Percentiles rank a stretch among this genome's conserved stretches.
Evolutionary conservation across 495 filamentous ascomycete genomes (phyloP).

Genomic region (Echria macrotheca): DNA sequence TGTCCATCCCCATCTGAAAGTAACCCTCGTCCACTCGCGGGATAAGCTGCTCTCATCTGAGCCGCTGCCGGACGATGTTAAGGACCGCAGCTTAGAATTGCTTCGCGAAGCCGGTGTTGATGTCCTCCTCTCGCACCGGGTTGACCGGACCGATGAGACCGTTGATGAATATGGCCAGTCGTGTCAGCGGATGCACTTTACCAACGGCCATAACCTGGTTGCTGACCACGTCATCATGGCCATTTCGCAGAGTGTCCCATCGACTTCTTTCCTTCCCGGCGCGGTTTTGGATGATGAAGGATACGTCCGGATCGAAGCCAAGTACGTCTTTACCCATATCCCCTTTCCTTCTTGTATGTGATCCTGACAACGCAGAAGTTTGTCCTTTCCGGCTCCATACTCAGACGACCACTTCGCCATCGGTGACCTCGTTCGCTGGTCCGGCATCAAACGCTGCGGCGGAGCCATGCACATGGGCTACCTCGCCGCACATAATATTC

Average conservation of each 20-base stretch:
- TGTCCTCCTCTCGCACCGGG: constrained; percentile 46
- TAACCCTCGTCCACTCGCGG: constrained; percentile 65
- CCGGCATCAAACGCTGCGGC: constrained; percentile 67
- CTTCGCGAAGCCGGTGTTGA: constrained; percentile 52
- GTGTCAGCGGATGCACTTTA: constrained; percentile 45
- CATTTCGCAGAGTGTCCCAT: constrained; percentile 49
- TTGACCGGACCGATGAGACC: constrained; percentile 33
- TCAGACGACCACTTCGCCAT: constrained; percentile 53
- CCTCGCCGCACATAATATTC: constrained; percentile 54
- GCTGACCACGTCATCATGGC: constrained; percentile 57
- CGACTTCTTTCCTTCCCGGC: constrained; percentile 48
- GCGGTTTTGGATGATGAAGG: constrained; percentile 47
- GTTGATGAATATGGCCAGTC: constrained; percentile 22
- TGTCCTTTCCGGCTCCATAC: no score
- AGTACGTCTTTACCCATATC: constrained; percentile 14
- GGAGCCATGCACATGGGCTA: constrained; percentile 63
- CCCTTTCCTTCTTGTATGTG: no score
- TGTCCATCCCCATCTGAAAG: constrained; percentile 49
- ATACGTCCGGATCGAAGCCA: constrained; percentile 50
- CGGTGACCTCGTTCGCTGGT: constrained; percentile 52
- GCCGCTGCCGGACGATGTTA: constrained; percentile 60
- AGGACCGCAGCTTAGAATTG: constrained; percentile 45
- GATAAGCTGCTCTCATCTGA: constrained; percentile 59
- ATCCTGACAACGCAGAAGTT: no score
- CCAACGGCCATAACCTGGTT: constrained; percentile 46